Percentiles rank a stretch among this genome's conserved stretches.
These are phyloP conservation scores for Sporothrix brasiliensis DNA, from an alignment of 2,329 filamentous ascomycete genomes.

Conservation along the genomic window DNA sequence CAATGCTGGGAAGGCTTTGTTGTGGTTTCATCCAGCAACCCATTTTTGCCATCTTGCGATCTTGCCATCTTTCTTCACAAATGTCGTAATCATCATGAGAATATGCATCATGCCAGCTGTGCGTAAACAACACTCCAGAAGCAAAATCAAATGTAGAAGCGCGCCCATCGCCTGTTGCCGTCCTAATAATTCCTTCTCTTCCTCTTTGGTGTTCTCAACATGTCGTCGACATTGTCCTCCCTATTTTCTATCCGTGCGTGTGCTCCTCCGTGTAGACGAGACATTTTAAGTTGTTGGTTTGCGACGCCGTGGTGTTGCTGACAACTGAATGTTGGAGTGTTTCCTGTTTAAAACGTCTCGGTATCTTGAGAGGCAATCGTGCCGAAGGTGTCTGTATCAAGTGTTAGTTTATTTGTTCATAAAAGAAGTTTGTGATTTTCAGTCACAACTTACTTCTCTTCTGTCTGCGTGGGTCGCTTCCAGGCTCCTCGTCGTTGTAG, in stretches of 20 bases:
- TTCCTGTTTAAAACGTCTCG: conserved; percentile 52
- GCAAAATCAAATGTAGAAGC: conserved; percentile 1
- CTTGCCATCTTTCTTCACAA: conserved; percentile 13
- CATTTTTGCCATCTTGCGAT: neutral
- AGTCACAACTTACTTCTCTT: conserved; percentile 57
- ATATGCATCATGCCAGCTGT: conserved; percentile 2
- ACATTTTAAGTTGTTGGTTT: neutral
- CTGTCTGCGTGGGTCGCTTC: conserved; percentile 52
- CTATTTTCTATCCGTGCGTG: neutral
- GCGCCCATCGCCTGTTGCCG: neutral
- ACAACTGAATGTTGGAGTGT: neutral
- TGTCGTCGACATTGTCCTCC: neutral
- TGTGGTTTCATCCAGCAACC: neutral
- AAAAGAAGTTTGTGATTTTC: too few species aligned
- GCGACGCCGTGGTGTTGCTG: neutral
- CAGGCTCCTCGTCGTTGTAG: conserved; percentile 50
- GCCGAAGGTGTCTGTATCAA: conserved; percentile 55
- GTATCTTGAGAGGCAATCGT: conserved; percentile 56
- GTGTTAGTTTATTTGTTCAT: conserved; percentile 33
- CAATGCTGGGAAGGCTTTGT: neutral
- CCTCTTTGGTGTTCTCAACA: neutral
- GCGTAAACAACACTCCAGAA: neutral
- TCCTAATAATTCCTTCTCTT: neutral
- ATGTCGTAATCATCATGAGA: conserved; percentile 23
- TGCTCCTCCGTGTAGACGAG: conserved; percentile 5